Conservation (phyloP, 257 asterid genomes). For the Mentha longifolia region DNA sequence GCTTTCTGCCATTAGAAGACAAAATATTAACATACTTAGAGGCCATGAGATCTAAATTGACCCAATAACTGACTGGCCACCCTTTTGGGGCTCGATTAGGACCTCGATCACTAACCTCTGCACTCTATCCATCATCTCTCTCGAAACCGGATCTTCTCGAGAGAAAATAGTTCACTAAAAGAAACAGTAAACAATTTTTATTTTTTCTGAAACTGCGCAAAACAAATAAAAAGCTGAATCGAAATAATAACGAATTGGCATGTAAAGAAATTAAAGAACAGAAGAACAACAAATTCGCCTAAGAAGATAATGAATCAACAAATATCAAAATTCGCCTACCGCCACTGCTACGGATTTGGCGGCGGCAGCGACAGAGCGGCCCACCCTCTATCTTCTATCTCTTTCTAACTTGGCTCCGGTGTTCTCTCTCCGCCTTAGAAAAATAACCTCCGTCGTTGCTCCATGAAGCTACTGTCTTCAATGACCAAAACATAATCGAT, state of each 20-base stretch:
- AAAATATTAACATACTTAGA: slow-evolving; percentile 86
- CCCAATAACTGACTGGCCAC: slow-evolving; percentile 80
- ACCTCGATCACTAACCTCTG: slow-evolving; percentile 65
- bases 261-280: slow-evolving; percentile 19
- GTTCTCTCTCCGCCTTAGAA: too few species aligned
- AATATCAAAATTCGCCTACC: neutral
- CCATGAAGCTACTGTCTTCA: too few species aligned
- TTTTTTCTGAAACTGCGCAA: neutral
- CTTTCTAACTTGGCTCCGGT: too few species aligned
- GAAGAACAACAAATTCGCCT: too few species aligned
- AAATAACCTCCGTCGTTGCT: too few species aligned
- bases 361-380: too few species aligned
- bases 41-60: slow-evolving; percentile 89
- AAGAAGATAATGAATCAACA: slow-evolving; percentile 1
- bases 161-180: neutral
- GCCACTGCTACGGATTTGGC: too few species aligned
- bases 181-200: slow-evolving; percentile 8
- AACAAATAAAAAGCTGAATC: neutral
- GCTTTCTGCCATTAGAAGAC: slow-evolving; percentile 92
- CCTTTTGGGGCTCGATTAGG: slow-evolving; percentile 67
- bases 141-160: neutral
- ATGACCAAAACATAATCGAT: too few species aligned
- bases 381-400: too few species aligned
- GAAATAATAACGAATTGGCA: neutral
- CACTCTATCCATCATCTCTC: slow-evolving; percentile 55